Conservation (phyloP, 371 early-diverging fungal species). For the Cokeromyces recurvatus region DNA sequence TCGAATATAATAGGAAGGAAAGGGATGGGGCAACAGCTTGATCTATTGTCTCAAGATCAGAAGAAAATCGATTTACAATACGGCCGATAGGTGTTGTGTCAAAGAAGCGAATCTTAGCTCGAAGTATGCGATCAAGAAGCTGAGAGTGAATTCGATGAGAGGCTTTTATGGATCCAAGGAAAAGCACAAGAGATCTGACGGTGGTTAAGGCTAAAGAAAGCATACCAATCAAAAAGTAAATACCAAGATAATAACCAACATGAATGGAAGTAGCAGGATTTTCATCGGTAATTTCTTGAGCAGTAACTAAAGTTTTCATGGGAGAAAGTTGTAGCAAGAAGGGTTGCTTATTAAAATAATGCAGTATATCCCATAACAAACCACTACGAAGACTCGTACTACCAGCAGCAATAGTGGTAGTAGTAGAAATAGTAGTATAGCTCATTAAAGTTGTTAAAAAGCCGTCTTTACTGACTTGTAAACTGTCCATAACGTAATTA, state of each 20-base stretch:
- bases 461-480: too few species aligned
- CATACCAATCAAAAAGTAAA: slow-evolving; percentile 52
- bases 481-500: too few species aligned
- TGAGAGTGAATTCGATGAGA: slow-evolving; percentile 52
- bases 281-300: background rate
- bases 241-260: slow-evolving; percentile 49
- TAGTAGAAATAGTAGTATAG: too few species aligned
- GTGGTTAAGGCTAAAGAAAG: slow-evolving; percentile 34
- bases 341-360: too few species aligned
- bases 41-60: slow-evolving; percentile 73
- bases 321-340: too few species aligned
- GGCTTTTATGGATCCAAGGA: slow-evolving; percentile 43
- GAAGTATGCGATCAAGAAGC: slow-evolving; percentile 58
- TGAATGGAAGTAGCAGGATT: slow-evolving; percentile 11
- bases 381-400: too few species aligned
- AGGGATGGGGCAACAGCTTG: slow-evolving; percentile 45
- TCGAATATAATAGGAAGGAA: slow-evolving; percentile 42
- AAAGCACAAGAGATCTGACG: slow-evolving; percentile 38
- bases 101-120: slow-evolving; percentile 78
- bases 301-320: too few species aligned
- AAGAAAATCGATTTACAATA: slow-evolving; percentile 81
- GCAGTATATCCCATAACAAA: too few species aligned
- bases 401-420: too few species aligned
- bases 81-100: slow-evolving; percentile 85
- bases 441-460: too few species aligned